Percentiles rank a stretch among this genome's conserved stretches.
These are phyloP conservation scores for Sclerotinia sclerotiorum DNA, from an alignment of 2,329 filamentous ascomycete species.

Conservation along the genomic window DNA sequence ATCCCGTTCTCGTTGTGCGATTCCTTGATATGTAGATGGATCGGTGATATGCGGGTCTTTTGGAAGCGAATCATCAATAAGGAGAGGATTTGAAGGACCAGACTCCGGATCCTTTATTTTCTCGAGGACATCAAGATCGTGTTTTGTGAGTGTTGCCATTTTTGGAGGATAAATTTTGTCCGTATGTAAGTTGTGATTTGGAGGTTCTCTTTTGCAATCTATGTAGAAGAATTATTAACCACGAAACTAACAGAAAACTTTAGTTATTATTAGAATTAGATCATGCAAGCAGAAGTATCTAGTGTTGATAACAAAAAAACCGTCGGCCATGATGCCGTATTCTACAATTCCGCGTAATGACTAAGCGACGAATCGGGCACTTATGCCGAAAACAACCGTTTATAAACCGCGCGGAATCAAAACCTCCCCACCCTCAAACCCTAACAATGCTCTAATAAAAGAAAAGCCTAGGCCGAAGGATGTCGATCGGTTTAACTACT, in stretches of 20 bases:
- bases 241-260: neutral
- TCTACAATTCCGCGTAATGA: constrained; percentile 8
- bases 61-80: constrained; percentile 51
- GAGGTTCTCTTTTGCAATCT: neutral
- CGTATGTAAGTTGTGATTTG: neutral
- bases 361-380: neutral
- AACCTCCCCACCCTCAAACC: neutral
- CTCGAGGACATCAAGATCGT: constrained; percentile 61
- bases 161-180: constrained; percentile 19
- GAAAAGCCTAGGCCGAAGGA: neutral
- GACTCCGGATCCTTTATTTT: constrained; percentile 68
- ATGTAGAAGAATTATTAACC: neutral
- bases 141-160: constrained; percentile 52
- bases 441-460: neutral
- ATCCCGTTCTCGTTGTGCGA: constrained; percentile 53
- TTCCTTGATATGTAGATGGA: constrained; percentile 49
- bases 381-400: constrained; percentile 16
- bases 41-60: constrained; percentile 60
- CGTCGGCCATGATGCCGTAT: no score
- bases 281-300: neutral
- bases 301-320: neutral
- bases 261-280: neutral
- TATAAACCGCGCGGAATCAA: constrained; percentile 16
- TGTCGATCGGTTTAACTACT: neutral
- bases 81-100: constrained; percentile 53